These are phyloP conservation scores for Fusarium xyrophilum DNA, from an alignment of 2,329 filamentous ascomycete genomes.

Conservation along the genomic window DNA sequence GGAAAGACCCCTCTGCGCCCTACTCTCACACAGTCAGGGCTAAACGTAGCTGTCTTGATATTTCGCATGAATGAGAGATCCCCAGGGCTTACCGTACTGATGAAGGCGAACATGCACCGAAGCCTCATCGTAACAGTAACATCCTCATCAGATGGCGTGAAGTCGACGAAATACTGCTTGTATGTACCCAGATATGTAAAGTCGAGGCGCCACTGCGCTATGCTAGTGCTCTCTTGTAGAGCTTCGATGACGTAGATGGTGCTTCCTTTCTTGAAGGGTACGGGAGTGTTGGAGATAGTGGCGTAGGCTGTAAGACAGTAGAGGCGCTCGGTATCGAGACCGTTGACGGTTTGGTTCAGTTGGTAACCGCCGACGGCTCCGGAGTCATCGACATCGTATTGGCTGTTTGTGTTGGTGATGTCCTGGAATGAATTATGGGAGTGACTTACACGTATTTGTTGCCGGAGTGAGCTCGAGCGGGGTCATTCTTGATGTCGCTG, in stretches of 20 bases:
- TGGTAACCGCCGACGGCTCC: background rate
- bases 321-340: rapidly evolving
- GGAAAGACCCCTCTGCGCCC: rapidly evolving
- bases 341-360: conserved; percentile 3
- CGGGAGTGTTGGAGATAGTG: background rate
- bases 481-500: background rate
- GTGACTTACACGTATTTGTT: background rate
- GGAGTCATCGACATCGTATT: background rate
- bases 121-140: background rate
- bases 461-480: background rate
- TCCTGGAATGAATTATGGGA: rapidly evolving
- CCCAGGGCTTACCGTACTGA: rapidly evolving
- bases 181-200: background rate
- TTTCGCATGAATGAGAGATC: background rate
- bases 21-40: rapidly evolving
- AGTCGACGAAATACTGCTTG: rapidly evolving
- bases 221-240: rapidly evolving
- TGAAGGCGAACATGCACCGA: too few relatives aligned
- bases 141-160: background rate
- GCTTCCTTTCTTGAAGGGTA: rapidly evolving
- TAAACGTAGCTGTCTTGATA: rapidly evolving
- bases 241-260: background rate
- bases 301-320: background rate
- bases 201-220: background rate
- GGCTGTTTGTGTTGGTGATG: background rate